Base-by-base conservation (phyloP, 2,329 filamentous ascomycete species). In the Scorias spongiosa region DNA sequence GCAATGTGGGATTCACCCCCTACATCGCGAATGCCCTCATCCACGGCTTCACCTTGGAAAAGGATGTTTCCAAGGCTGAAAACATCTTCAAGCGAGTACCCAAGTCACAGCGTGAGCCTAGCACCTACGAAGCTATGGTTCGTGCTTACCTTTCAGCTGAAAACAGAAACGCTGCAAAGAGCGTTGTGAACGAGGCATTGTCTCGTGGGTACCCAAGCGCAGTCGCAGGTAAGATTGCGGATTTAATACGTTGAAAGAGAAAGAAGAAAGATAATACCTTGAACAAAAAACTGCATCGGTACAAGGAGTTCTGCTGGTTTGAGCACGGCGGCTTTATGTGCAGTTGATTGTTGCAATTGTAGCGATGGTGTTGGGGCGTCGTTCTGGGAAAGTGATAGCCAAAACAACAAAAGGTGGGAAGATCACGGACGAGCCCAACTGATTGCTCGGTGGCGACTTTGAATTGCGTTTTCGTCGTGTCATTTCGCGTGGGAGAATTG, bases 1-100 rank as follows among this genome's bases (percentile, higher is more conserved):
- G 76, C 46, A 68, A 77, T 32, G 80, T 98, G 10, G 81, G 87
- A 55, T 78, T 96, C 70, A 96, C 91, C 2, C 83, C 91, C 0
- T 98, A 98, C 66, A 96, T 98, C 59, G 91, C 91, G 58, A 98
- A 98, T 69, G 94, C 89, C 5, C 73, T 98, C 39, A 96, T 98
- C 57, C 88, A 96, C 59, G 91, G 91, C 50, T 98, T 91, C 89
- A 85, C 89, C 17, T 75, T 81, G 11, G 83, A 84, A 61, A 81
- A 82, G 64, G 75, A 93, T 50, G 83, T 96, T 39, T 65, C 68
- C 47, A 88, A 86, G 63, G 84, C 87, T 14, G 78, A 80, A 57
- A 67, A 74, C 18, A 79, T 95, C 48, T 98, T 93, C 60, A 74
- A 83, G 46, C 72, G 75, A n/a, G 80, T 98, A 2, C 76, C 80